phyloP scores from a whole-genome alignment of 345 rosid species.

The Clarkia xantiana region DNA sequence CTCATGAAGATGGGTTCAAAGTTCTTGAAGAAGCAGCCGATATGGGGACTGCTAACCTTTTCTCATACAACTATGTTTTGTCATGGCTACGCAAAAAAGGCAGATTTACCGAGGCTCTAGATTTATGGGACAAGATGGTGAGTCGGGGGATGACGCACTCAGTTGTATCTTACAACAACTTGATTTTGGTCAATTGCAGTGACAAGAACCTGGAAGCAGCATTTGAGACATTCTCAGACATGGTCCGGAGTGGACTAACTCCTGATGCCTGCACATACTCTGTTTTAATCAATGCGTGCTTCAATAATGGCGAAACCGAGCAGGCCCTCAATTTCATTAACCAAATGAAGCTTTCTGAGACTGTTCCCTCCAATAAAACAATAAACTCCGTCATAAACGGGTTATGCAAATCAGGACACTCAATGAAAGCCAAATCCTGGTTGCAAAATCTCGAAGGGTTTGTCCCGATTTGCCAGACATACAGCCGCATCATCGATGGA shows the following conservation, averaged over 20 bases:
- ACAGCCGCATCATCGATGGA: constrained; percentile 56
- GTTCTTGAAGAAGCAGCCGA: constrained; percentile 48
- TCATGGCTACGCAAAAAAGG: constrained; percentile 40
- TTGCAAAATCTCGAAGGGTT: constrained; percentile 38
- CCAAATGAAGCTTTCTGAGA: constrained; percentile 31
- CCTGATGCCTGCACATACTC: constrained; percentile 50
- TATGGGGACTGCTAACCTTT: constrained; percentile 32
- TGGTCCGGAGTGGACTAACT: constrained; percentile 35
- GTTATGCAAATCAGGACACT: constrained; percentile 52
- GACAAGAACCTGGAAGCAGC: constrained; percentile 36
- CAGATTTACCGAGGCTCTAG: constrained; percentile 38
- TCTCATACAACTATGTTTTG: constrained; percentile 36
- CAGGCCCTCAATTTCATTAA: constrained; percentile 35
- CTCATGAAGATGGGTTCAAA: constrained; percentile 28
- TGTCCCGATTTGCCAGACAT: constrained; percentile 33
- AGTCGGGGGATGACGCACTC: constrained; percentile 26
- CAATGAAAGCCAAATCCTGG: constrained; percentile 29
- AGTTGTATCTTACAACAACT: constrained; percentile 42
- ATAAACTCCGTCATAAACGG: constrained; percentile 44
- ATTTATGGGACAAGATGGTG: constrained; percentile 47
- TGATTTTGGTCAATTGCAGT: constrained; percentile 47
- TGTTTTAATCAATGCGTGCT: constrained; percentile 49
- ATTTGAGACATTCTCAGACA: constrained; percentile 22
- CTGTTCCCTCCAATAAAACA: constrained; percentile 38
- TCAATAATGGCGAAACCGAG: constrained; percentile 28